A percentile compares a stretch with the other conserved stretches of the same genome.
phyloP scores from a whole-genome alignment of 2,329 filamentous ascomycete genomes.

The Aureobasidium sp. region DNA sequence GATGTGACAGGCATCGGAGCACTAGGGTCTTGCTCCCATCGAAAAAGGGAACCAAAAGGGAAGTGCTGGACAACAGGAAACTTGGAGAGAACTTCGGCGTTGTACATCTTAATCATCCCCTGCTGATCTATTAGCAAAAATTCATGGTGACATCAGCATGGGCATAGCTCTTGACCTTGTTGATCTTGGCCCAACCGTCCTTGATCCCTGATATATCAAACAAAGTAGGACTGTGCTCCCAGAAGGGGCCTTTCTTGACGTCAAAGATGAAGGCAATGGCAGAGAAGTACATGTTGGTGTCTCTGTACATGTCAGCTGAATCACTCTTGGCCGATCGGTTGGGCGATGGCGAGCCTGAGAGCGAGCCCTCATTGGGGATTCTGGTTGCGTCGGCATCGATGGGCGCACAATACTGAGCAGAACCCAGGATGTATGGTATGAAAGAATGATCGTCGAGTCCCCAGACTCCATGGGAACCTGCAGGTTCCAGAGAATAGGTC shows the following conservation, averaged over 20 bases:
- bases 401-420: constrained; percentile 72
- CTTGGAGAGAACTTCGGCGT: constrained; percentile 90
- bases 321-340: constrained; percentile 50
- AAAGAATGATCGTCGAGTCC: constrained; percentile 97
- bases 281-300: constrained; percentile 72
- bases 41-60: constrained; percentile 44
- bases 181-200: constrained; percentile 94
- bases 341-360: constrained; percentile 61
- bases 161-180: constrained; percentile 41
- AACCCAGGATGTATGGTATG: constrained; percentile 88
- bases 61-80: constrained; percentile 98
- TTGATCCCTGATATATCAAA: constrained; percentile 90
- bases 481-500: constrained; percentile 88
- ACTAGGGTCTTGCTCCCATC: constrained; percentile 40
- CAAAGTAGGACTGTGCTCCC: constrained; percentile 85
- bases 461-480: constrained; percentile 96
- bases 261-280: constrained; percentile 96
- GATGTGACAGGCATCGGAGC: constrained; percentile 25
- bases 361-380: constrained; percentile 68
- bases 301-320: constrained; percentile 35
- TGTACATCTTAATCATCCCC: constrained; percentile 99
- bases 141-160: neutral
- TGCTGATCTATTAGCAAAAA: constrained; percentile 26
- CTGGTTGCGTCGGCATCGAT: constrained; percentile 35
- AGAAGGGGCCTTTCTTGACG: constrained; percentile 93